These are phyloP conservation scores for Neocatenulostroma microsporum DNA, from an alignment of 2,329 filamentous ascomycete genomes.

Conservation along the genomic window DNA sequence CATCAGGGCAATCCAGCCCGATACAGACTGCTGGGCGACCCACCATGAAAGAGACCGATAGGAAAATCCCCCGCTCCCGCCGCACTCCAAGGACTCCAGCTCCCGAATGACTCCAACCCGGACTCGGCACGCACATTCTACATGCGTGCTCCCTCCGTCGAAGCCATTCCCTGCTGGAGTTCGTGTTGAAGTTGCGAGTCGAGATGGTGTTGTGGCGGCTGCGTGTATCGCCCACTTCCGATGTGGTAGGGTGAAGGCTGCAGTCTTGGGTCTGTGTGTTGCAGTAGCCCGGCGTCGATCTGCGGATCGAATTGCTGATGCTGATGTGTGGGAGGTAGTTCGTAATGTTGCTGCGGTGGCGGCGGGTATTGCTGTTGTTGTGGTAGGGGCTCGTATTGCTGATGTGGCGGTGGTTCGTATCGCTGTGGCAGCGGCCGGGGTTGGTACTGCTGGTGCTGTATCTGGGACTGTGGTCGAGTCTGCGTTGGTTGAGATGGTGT, in stretches of 20 bases:
- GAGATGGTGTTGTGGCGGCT: background rate
- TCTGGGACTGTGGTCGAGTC: no score
- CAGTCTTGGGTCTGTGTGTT: background rate
- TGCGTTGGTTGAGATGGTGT: no score
- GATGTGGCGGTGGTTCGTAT: background rate
- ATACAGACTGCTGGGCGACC: no score
- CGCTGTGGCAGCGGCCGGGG: conserved; percentile 1
- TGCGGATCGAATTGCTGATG: background rate
- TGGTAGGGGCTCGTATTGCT: conserved; percentile 6
- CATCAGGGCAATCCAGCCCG: no score
- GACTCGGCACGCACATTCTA: conserved; percentile 1
- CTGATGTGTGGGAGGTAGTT: conserved; percentile 1
- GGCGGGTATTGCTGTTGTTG: conserved; percentile 5
- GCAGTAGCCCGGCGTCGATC: conserved; percentile 3
- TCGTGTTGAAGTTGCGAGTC: conserved; percentile 4
- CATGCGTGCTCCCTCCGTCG: background rate
- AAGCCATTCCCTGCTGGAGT: conserved; percentile 6
- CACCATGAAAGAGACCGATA: no score
- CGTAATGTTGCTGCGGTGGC: background rate
- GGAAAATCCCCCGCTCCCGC: no score
- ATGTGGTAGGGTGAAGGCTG: no score
- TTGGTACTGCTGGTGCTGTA: conserved; percentile 4
- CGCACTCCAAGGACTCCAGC: no score
- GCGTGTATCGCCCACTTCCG: no score
- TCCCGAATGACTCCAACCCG: no score